Base-by-base conservation (phyloP, 2,329 filamentous ascomycete genomes). In the Fusarium miscanthi region DNA sequence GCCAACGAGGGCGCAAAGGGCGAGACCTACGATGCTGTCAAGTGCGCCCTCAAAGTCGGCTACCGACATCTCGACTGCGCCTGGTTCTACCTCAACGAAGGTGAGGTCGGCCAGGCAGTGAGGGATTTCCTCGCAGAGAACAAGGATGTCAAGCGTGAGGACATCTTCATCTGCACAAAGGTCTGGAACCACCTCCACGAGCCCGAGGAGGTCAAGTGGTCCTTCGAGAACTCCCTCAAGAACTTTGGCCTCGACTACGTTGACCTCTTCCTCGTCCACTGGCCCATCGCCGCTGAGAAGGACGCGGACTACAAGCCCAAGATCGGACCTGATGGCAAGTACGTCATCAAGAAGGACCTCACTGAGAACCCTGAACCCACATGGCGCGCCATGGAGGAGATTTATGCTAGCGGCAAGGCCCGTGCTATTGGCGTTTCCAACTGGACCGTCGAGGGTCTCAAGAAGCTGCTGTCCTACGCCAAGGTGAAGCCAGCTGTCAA, bases 181-280 rank as follows among this genome's bases (percentile, higher is more conserved):
- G 83, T 90, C 37, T 91, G 88, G 88, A 90, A 90, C 80, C 87
- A 84, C 30, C 82, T 86, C 33, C 87, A 88, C 74, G 80, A 82
- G 58, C 82, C 84, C 3, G 81, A 86, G 42, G 81, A 87, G 63
- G 84, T 89, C 40, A 85, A 86, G 74, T 79, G 81, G 58, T 86
- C 83, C 6, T 78, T 88, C 23, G 80, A 87, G 69, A 81, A 82
- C 73, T 85, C 85, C 1, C 79, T 88, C 42, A 78, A 82, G 63
- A 85, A 88, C 62, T 81, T 89, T 16, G 82, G 84, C 42, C 84
- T 84, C 2, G 85, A 87, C 66, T 89, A 88, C 69, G 77, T 88
- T 43, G 87, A 88, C 65, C 78, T 88, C 4, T 88, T 86, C 74
- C 79, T 88, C 46, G 81, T 86, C 58, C 86, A 87, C 79, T 87